Percentiles rank a stretch among this genome's conserved stretches.
Evolutionary conservation across 768 basidiomycete genomes (phyloP).

Genomic region (Mycena olivaceomarginata): DNA sequence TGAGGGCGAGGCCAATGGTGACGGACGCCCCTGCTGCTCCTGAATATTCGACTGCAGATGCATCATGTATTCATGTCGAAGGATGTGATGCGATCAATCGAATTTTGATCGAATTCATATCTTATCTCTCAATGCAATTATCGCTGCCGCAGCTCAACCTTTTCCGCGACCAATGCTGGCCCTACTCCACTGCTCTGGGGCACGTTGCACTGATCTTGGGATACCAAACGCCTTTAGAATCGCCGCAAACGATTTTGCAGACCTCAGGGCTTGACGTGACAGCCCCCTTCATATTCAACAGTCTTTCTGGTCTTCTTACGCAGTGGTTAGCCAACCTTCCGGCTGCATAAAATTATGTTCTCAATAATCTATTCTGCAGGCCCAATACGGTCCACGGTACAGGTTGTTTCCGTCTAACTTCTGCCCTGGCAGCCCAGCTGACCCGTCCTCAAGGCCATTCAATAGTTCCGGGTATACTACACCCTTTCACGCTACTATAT

Average conservation of each 20-base stretch:
- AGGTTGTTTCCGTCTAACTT: constrained; percentile 13
- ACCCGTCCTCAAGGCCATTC: constrained; percentile 45
- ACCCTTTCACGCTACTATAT: constrained; percentile 47
- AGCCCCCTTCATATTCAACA: constrained; percentile 44
- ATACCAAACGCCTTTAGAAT: not conserved
- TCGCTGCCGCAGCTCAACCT: not conserved
- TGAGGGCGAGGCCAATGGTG: no score
- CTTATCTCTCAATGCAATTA: not conserved
- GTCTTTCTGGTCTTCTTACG: constrained; percentile 41
- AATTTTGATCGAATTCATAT: not conserved
- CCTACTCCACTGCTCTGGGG: constrained; percentile 8
- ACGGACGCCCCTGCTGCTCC: no score
- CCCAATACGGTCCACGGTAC: constrained; percentile 41
- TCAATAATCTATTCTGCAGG: constrained; percentile 17
- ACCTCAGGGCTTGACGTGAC: constrained; percentile 24
- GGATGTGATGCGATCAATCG: no score
- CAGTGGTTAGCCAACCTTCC: constrained; percentile 33
- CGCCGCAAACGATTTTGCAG: constrained; percentile 4
- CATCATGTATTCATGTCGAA: no score
- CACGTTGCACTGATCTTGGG: not conserved
- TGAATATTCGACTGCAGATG: no score
- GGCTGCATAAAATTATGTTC: not conserved
- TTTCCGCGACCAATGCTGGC: not conserved
- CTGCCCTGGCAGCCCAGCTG: not conserved
- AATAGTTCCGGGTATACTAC: constrained; percentile 43